Evolutionary conservation across 2,329 filamentous ascomycete genomes (phyloP).

Genomic region (Epichloe brachyelytri): DNA sequence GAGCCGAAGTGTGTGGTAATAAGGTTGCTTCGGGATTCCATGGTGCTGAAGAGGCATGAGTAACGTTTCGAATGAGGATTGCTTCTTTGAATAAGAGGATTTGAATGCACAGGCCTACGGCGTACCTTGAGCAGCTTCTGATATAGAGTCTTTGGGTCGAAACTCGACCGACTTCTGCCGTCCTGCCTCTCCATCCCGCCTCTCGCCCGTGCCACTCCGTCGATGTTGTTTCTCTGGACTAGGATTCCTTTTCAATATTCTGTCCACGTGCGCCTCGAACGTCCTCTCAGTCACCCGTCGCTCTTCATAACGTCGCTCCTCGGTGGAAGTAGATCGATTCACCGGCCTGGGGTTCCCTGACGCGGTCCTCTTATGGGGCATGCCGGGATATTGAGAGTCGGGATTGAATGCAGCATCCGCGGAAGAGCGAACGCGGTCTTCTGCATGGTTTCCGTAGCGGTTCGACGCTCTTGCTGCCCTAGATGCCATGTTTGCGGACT

Average conservation of each 20-base stretch:
- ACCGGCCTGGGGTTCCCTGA: conserved; percentile 43
- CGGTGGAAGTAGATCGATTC: conserved; percentile 26
- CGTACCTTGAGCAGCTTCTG: conserved; percentile 39
- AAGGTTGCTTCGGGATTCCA: conserved; percentile 78
- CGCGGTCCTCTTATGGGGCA: conserved; percentile 42
- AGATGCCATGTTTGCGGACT: conserved; percentile 28
- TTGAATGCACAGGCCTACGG: not conserved
- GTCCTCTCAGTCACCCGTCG: conserved; percentile 41
- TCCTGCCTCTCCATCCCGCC: conserved; percentile 22
- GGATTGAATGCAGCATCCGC: conserved; percentile 19
- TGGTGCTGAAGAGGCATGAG: conserved; percentile 21
- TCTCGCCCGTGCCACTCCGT: conserved; percentile 25
- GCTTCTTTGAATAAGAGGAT: not conserved
- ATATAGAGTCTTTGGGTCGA: conserved; percentile 29
- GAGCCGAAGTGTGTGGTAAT: conserved; percentile 52
- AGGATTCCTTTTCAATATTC: conserved; percentile 42
- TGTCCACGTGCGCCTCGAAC: conserved; percentile 50
- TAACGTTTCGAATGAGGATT: not conserved
- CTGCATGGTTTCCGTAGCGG: conserved; percentile 29
- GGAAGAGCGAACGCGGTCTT: conserved; percentile 24
- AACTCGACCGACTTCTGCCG: conserved; percentile 32
- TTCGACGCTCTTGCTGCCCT: conserved; percentile 28
- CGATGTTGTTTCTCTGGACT: conserved; percentile 45
- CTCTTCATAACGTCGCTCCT: conserved; percentile 34
- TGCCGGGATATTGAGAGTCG: conserved; percentile 22